A percentile compares a stretch with the other conserved stretches of the same genome.
Conservation (phyloP, 805 yeast species). For the Cyberlindnera suaveolens region DNA sequence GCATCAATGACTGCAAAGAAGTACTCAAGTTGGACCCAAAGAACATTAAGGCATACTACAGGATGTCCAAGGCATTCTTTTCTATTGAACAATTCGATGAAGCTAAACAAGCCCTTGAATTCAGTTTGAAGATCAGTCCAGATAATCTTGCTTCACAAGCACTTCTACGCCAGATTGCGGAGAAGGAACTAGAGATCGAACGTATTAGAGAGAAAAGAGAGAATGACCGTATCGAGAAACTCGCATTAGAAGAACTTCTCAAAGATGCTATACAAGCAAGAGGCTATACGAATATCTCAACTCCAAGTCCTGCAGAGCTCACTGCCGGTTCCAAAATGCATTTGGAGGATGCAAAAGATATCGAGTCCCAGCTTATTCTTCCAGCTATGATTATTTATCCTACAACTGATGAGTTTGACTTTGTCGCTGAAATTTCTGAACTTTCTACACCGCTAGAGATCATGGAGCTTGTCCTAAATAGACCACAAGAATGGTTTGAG, state of each 20-base stretch:
- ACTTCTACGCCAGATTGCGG: slow-evolving; percentile 35
- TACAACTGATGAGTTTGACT: slow-evolving; percentile 76
- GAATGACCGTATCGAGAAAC: slow-evolving; percentile 30
- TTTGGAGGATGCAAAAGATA: slow-evolving; percentile 60
- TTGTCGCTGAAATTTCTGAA: slow-evolving; percentile 70
- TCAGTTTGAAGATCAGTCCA: slow-evolving; percentile 58
- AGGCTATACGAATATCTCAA: slow-evolving; percentile 42
- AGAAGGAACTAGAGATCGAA: slow-evolving; percentile 29
- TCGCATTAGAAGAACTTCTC: slow-evolving; percentile 37
- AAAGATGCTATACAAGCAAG: slow-evolving; percentile 58
- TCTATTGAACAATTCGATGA: slow-evolving; percentile 66
- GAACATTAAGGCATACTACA: slow-evolving; percentile 76
- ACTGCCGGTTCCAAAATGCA: slow-evolving; percentile 46
- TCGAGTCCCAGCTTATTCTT: slow-evolving; percentile 71
- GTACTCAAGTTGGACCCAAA: slow-evolving; percentile 60
- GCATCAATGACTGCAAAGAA: slow-evolving; percentile 79
- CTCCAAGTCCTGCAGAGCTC: slow-evolving; percentile 50
- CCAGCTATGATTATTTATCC: slow-evolving; percentile 84
- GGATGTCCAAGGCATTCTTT: slow-evolving; percentile 79
- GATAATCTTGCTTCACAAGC: slow-evolving; percentile 50
- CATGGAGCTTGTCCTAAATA: slow-evolving; percentile 50
- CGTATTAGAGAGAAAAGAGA: slow-evolving; percentile 27
- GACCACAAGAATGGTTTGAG: slow-evolving; percentile 66
- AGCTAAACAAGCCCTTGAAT: slow-evolving; percentile 56
- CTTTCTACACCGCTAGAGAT: slow-evolving; percentile 59